Evolutionary conservation across 257 asterid genomes (phyloP), one percentile per base, ranked within the genome.

Genomic region (Ehretia macrophylla): DNA sequence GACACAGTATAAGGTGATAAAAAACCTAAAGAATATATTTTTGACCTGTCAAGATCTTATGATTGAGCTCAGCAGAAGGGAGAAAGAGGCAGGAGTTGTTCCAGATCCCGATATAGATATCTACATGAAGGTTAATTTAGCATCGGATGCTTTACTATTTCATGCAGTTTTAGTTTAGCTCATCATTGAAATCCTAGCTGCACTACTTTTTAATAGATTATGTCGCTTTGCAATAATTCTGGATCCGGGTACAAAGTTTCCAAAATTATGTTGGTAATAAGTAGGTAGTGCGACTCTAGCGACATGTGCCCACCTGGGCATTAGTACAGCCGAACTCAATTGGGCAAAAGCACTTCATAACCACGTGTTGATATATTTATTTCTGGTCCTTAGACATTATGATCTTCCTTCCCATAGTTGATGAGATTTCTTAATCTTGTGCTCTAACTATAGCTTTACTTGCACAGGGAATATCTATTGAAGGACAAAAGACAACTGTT

Each of bases 91-190:
- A 45, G 86, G 83, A 57, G 68, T 85, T 55, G 75, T 77, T 64
- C 95, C 93, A n/a, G 94, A 86, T 72, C 87, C 84, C 42, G 84
- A 80, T 55, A 68, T 84, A 45, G 95, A 86, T 68, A 75, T 82
- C 59, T 86, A 77, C 67, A 85, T 85, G 95, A 85, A 85, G 95
- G 95, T 78, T 65, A 12, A 38, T 55, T 69, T 53, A 37, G 47
- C 55, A 50, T 35, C 45, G 45, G 13, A 17, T 20, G 8, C 19
- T 59, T 17, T 38, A 22, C 2, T 10, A 16, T 35, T 17, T 42
- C 8, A 42, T 42, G 47, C 12, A 42, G 32, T 48, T 46, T 57
- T 11, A 4, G 47, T 42, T 20, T 52, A 52, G 21, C 57, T 52
- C 39, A 4, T 14, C 0, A 14, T 21, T 22, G 37, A 23, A 14